Evolutionary conservation across 2,329 filamentous ascomycete species (phyloP), one percentile per base, ranked within the genome.

Genomic region (Penicillium sumatraense): DNA sequence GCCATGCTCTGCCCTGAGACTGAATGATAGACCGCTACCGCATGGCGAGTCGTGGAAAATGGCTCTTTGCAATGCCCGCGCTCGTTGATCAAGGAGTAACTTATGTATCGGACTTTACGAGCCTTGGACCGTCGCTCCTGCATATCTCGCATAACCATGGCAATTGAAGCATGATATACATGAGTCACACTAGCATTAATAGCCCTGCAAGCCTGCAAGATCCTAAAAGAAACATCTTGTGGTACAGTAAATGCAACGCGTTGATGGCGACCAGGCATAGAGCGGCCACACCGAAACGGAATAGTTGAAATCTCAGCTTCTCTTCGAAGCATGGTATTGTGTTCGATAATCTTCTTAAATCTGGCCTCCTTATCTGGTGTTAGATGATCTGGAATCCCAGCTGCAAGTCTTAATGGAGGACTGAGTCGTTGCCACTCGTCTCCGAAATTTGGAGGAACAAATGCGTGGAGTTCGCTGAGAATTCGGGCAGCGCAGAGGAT

Each of bases 11-110:
- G 49, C 9, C 66, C 65, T 1, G 65, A 68, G 1, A 64, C 61
- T 8, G 66, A 68, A 38, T 68, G 62, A 41, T 68, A 68, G 1
- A 62, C 59, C 3, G 62, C 53, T 1, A 45, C 64, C 0, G 65
- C 54, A 47, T 68, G 66, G 0, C 36, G 24, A 0, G 59, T 18
- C 3, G 57, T 61, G 14, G 41, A 59, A 36, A 64, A 68, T 4
- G 63, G 65, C 3, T 38, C n/a, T 1, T 44, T 23, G 40, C 66
- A 68, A 16, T 62, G 53, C 1, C 31, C 18, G 1, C 66, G 63
- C 27, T 68, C 64, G n/a, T 68, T 66, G 2, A 66, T 61, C 2
- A 67, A 49, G 10, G 53, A 54, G 29, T 68, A 67, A 48, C 54
- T 67, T 38, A 67, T 58, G 35, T 67, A 68, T 14, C 66, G 57